Base-by-base conservation (phyloP, 805 yeast genomes). In the Lipomyces sp. region DNA sequence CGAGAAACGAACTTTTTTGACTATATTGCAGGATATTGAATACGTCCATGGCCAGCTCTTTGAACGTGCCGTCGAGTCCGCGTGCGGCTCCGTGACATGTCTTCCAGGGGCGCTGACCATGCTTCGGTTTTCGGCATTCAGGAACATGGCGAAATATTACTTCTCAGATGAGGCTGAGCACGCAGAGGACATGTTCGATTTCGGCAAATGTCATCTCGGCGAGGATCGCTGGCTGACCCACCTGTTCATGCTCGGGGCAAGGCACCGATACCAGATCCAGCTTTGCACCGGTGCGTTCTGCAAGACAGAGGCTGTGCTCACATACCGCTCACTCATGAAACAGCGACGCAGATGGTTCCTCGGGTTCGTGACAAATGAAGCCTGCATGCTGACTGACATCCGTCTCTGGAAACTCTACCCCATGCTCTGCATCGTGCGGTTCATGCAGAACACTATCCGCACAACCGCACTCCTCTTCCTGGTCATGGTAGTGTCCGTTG, bases 281-380 rank as follows among this genome's bases (percentile, higher is more conserved):
- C 57, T 67, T 32, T 67, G 70, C 32, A 64, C 70, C 1, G 65
- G 65, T 2, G 69, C 70, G n/a, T 64, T 67, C 33, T 67, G 70
- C 64, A 67, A 67, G 32, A 67, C 70, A 39, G 70, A 67, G 54
- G 69, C 70, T 2, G 70, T 67, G 8, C 33, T 65, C 30, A 59
- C 63, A 1, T 67, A 30, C 34, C 29, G 45, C 51, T 60, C 70
- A 4, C 50, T 67, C 18, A 58, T 67, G 18, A 67, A 67, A 54
- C 70, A 67, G 60, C 68, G 70, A 10, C 69, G 70, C 8, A 59
- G 70, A 11, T 67, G 70, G 70, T 64, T 67, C 57, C 45, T 67
- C 15, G 70, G 70, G 18, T 67, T 64, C 51, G 59, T 67, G 18
- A 67, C 70, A 11, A 67, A 65, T 37, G 70, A 67, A 32, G 66